Conservation (phyloP, 2,329 filamentous ascomycete genomes). For the Colletotrichum destructivum region DNA sequence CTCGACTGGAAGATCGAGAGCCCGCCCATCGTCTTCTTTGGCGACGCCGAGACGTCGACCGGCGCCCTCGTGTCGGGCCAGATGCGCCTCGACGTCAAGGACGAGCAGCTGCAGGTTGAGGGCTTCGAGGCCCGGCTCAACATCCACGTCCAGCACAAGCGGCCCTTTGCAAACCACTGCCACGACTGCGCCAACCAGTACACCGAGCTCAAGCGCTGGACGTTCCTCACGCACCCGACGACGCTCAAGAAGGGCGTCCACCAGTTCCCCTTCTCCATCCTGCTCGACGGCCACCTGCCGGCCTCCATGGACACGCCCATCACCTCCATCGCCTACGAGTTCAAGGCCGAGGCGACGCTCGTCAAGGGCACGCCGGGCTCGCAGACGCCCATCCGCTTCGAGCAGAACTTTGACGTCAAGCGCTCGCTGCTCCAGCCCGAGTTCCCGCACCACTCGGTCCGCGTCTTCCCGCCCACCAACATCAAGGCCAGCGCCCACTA, state of each 20-base stretch:
- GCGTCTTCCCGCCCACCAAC: constrained; percentile 96
- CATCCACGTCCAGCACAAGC: constrained; percentile 82
- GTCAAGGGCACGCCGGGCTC: constrained; percentile 57
- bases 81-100: constrained; percentile 80
- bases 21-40: constrained; percentile 88
- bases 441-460: constrained; percentile 88
- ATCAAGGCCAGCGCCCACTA: constrained; percentile 89
- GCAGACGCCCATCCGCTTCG: constrained; percentile 68
- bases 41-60: constrained; percentile 79
- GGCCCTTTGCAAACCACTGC: constrained; percentile 86
- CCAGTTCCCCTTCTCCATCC: constrained; percentile 88
- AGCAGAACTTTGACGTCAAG: constrained; percentile 79
- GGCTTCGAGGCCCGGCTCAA: constrained; percentile 79
- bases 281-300: constrained; percentile 89
- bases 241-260: constrained; percentile 72
- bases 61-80: constrained; percentile 90
- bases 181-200: constrained; percentile 79
- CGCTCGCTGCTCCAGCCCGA: constrained; percentile 83
- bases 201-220: constrained; percentile 85
- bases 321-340: constrained; percentile 82
- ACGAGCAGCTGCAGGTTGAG: constrained; percentile 72
- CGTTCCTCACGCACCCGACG: constrained; percentile 75
- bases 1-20: constrained; percentile 81
- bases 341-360: constrained; percentile 77
- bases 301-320: constrained; percentile 84